phyloP scores from a whole-genome alignment of 1,139 yeast species.

The Magnusiomyces sp. region DNA sequence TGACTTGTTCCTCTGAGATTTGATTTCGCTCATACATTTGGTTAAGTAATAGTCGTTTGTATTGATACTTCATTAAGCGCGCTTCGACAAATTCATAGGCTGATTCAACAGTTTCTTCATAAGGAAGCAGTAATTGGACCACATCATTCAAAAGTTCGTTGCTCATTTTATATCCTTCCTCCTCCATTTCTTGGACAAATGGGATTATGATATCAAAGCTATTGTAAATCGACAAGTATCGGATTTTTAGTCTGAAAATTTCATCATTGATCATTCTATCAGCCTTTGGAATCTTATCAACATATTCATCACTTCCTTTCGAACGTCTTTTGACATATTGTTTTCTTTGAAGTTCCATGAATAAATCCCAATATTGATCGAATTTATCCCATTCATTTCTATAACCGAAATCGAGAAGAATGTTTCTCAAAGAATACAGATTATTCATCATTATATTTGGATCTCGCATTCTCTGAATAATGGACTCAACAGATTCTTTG shows the following conservation, averaged over 20 bases:
- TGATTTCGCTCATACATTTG: background rate
- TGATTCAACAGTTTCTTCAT: background rate
- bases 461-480: conserved; percentile 2
- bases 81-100: background rate
- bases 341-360: conserved; percentile 4
- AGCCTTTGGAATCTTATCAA: conserved; percentile 3
- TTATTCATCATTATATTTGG: conserved; percentile 2
- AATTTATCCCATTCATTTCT: conserved; percentile 12
- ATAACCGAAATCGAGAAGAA: conserved; percentile 9
- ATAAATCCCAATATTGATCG: conserved; percentile 6
- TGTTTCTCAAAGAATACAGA: conserved; percentile 6
- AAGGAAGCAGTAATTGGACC: background rate
- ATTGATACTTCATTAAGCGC: background rate
- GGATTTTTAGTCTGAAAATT: conserved; percentile 9
- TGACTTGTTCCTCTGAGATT: background rate
- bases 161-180: conserved; percentile 5
- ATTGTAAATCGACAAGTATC: conserved; percentile 8
- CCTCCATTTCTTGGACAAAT: conserved; percentile 2
- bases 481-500: background rate
- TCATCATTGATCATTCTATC: conserved; percentile 6
- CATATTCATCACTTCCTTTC: background rate
- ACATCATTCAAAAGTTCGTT: background rate
- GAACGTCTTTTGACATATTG: background rate
- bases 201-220: conserved; percentile 3
- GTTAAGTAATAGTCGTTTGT: background rate